Conservation (phyloP, 2,329 filamentous ascomycete species). For the Tolypocladium guangdongense region DNA sequence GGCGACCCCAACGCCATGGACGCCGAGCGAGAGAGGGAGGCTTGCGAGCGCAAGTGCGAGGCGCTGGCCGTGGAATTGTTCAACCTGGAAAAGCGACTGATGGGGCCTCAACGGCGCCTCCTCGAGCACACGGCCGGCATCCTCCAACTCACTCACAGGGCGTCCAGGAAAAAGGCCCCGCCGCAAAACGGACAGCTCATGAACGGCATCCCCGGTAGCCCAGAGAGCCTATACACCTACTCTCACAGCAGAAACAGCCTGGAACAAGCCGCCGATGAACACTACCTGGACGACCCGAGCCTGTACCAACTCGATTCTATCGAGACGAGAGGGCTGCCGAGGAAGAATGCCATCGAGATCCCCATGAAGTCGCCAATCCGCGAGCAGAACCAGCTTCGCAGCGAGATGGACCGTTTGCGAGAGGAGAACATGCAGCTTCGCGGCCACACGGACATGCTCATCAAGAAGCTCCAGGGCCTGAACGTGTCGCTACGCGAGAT, state of each 20-base stretch:
- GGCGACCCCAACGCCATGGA: conserved; percentile 40
- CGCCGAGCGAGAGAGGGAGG: conserved; percentile 63
- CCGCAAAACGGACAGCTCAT: conserved; percentile 29
- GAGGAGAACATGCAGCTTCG: conserved; percentile 32
- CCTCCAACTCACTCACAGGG: conserved; percentile 78
- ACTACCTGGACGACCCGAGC: conserved; percentile 67
- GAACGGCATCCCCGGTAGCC: conserved; percentile 59
- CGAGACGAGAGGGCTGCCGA: conserved; percentile 21
- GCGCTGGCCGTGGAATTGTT: conserved; percentile 73
- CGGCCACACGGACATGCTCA: conserved; percentile 19
- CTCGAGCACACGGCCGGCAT: conserved; percentile 89
- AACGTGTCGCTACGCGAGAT: conserved; percentile 57
- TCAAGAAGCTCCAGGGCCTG: conserved; percentile 52
- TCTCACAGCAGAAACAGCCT: conserved; percentile 49
- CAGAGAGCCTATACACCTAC: conserved; percentile 65
- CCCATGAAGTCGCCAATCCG: conserved; percentile 46
- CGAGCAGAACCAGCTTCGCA: conserved; percentile 40
- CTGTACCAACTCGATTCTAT: conserved; percentile 60
- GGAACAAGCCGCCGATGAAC: conserved; percentile 41
- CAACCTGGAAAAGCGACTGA: conserved; percentile 63
- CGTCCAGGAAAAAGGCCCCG: conserved; percentile 45
- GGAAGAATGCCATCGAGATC: conserved; percentile 41
- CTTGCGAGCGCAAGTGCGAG: conserved; percentile 73
- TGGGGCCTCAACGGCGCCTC: conserved; percentile 64
- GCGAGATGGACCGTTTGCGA: conserved; percentile 34